phyloP scores from a whole-genome alignment of 192 early-diverging fungal genomes.

The Mortierella alpina region DNA sequence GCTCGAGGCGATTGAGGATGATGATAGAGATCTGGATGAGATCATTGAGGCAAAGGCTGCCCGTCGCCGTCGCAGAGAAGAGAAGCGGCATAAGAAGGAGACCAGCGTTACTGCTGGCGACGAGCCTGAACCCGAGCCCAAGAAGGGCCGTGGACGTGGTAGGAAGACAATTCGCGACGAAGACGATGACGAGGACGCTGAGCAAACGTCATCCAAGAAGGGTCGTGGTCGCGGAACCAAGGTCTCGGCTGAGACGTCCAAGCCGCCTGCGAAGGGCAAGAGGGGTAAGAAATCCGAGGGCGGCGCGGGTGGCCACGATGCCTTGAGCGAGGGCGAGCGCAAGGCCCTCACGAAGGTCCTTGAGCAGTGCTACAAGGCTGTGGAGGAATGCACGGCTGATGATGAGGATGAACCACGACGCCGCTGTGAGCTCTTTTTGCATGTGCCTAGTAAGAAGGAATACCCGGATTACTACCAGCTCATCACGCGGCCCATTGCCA shows the following conservation, averaged over 20 bases:
- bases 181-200: slow-evolving; percentile 45
- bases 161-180: slow-evolving; percentile 48
- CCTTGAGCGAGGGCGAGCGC: slow-evolving; percentile 65
- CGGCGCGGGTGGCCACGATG: slow-evolving; percentile 20
- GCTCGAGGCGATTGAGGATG: slow-evolving; percentile 80
- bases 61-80: slow-evolving; percentile 55
- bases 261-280: slow-evolving; percentile 22
- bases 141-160: slow-evolving; percentile 57
- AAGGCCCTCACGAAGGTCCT: slow-evolving; percentile 68
- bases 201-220: slow-evolving; percentile 11
- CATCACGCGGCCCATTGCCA: slow-evolving; percentile 89
- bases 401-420: slow-evolving; percentile 63
- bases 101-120: slow-evolving; percentile 4
- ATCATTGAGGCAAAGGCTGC: slow-evolving; percentile 60
- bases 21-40: slow-evolving; percentile 70
- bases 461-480: slow-evolving; percentile 94
- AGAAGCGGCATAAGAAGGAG: slow-evolving; percentile 42
- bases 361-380: slow-evolving; percentile 65
- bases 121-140: slow-evolving; percentile 41
- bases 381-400: slow-evolving; percentile 67
- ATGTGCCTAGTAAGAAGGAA: slow-evolving; percentile 73
- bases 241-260: slow-evolving; percentile 25
- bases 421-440: slow-evolving; percentile 81
- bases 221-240: slow-evolving; percentile 42
- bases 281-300: slow-evolving; percentile 44